phyloP scores from a whole-genome alignment of 2,329 filamentous ascomycete genomes.

The Aspergillus sojae region DNA sequence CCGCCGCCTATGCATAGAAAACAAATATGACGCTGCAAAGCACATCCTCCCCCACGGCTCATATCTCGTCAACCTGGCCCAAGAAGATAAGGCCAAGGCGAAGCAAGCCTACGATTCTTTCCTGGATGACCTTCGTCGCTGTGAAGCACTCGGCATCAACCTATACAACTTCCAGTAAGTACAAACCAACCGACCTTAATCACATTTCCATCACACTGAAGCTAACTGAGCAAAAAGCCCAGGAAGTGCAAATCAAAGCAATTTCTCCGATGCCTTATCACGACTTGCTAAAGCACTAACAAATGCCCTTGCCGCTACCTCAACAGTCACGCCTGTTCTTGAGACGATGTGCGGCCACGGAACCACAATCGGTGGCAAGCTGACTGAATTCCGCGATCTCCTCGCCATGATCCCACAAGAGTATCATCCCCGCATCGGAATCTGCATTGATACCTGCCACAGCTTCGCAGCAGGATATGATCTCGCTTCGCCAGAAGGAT shows the following conservation, averaged over 20 bases:
- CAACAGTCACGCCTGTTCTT: constrained; percentile 76
- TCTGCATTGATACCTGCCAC: constrained; percentile 97
- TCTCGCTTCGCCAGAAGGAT: constrained; percentile 72
- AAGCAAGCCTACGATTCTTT: constrained; percentile 84
- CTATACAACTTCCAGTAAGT: constrained; percentile 92
- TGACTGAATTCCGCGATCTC: constrained; percentile 84
- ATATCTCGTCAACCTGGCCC: constrained; percentile 94
- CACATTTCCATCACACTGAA: not conserved
- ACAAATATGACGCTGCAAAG: constrained; percentile 70
- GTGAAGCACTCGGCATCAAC: constrained; percentile 79
- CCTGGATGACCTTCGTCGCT: constrained; percentile 82
- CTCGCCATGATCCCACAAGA: constrained; percentile 71
- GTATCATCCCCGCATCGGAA: constrained; percentile 81
- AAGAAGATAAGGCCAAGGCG: constrained; percentile 76
- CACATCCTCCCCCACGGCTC: constrained; percentile 90
- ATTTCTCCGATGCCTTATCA: constrained; percentile 68
- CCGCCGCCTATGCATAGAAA: constrained; percentile 65
- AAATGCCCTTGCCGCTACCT: constrained; percentile 74
- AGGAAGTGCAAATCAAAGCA: constrained; percentile 73
- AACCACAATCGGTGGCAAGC: constrained; percentile 81
- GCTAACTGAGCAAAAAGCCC: constrained; percentile 52
- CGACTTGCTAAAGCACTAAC: constrained; percentile 85
- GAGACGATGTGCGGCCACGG: constrained; percentile 95
- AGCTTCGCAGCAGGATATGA: constrained; percentile 95
- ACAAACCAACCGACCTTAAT: not conserved